Percentiles rank a stretch among this genome's conserved stretches.
These are phyloP conservation scores for Takakia lepidozioides DNA, from an alignment of 225 moss, liverwort and hornwort species.

Conservation along the genomic window DNA sequence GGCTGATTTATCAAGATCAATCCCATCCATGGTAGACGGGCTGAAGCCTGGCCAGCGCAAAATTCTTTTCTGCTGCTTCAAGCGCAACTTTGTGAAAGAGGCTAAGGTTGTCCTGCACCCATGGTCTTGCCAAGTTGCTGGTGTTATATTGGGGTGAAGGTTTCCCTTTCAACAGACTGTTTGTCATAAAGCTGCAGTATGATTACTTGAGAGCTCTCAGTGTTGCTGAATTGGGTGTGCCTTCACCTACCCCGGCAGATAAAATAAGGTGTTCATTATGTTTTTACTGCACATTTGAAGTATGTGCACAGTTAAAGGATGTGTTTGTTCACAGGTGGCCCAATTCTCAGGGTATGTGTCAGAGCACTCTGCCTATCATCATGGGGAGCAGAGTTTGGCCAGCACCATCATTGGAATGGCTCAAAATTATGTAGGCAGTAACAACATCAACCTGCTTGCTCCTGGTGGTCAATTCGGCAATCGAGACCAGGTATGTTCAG, in stretches of 20 bases:
- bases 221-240: too few species aligned
- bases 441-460: slow-evolving; percentile 87
- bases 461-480: slow-evolving; percentile 95
- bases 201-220: too few species aligned
- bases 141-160: too few species aligned
- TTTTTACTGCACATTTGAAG: neutral
- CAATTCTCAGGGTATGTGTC: slow-evolving; percentile 91
- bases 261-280: neutral
- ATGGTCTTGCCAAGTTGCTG: too few species aligned
- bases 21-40: slow-evolving; percentile 97
- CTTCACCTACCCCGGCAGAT: neutral
- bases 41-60: slow-evolving; percentile 98
- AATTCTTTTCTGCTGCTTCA: slow-evolving; percentile 87
- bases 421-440: slow-evolving; percentile 94
- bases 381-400: slow-evolving; percentile 71
- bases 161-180: too few species aligned
- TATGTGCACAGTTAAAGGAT: neutral
- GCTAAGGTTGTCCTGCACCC: slow-evolving; percentile 53
- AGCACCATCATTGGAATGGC: slow-evolving; percentile 96
- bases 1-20: slow-evolving; percentile 88
- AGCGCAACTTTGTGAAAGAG: slow-evolving; percentile 78
- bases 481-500: slow-evolving; percentile 96
- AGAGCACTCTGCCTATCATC: slow-evolving; percentile 95
- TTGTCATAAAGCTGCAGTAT: too few species aligned
- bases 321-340: slow-evolving; percentile 39